Base-by-base conservation (phyloP, 2,329 filamentous ascomycete genomes). In the Chaetoscypha palmicola region DNA sequence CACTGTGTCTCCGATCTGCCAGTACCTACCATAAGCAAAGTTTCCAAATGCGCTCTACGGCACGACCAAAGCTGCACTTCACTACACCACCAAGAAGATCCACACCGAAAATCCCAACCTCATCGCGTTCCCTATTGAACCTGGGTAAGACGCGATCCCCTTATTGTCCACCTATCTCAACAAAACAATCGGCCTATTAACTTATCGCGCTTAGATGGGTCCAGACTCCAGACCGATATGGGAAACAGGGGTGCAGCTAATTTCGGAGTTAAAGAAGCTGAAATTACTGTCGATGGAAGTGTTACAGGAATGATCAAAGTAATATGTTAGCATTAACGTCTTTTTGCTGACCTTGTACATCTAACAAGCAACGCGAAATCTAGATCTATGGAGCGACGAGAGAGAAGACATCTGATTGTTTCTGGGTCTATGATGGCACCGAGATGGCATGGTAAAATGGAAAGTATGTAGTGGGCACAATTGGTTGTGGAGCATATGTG, bases 381-480 rank as follows among this genome's bases (percentile, higher is more conserved):
- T 31, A 47, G 47, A 44, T 58, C 65, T 64, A 60, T 66, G 67
- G 40, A 62, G 66, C n/a, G 62, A 68, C 42, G 14, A 42, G 47
- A 24, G 56, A 54, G 17, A 44, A 51, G 20, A 55, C 51, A 10
- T 49, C 51, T 12, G 50, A 55, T 21, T 55, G 41, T n/a, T 53
- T 56, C 33, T 33, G 48, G 16, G 34, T 38, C 16, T 52, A 48
- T 34, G 47, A 51, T 20, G 46, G 45, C 1, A 22, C 32, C 2
- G 42, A 45, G 21, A 12, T 11, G 16, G 10, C 37, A 14, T 30
- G 23, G 23, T 39, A 38, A 34, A 16, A 19, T n/a, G n/a, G n/a
- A n/a, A n/a, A n/a, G n/a, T n/a, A n/a, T n/a, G n/a, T n/a, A n/a
- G n/a, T n/a, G n/a, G n/a, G n/a, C n/a, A n/a, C n/a, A n/a, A n/a